Base-by-base conservation (phyloP, 805 yeast species). In the Candida suzukii region DNA sequence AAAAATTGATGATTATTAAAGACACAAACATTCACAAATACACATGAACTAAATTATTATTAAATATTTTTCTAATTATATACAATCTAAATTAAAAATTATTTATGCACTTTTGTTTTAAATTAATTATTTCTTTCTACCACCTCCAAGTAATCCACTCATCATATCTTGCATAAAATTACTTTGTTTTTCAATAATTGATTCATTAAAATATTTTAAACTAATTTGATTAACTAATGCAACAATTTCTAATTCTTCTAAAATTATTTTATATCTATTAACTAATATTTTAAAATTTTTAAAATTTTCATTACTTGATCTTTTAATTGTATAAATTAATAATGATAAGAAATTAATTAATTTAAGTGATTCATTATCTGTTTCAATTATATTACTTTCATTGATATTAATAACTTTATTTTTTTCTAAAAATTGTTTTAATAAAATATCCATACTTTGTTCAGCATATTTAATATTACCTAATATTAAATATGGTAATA, bases 101-200 rank as follows among this genome's bases (percentile, higher is more conserved):
- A 27, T 27, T 27, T 27, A 27, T 27, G 12, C 30, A 32, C 35
- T 27, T 10, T 27, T 10, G 10, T 6, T 34, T 19, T 16, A 38
- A 28, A 17, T 29, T 21, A 24, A 22, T 10, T 25, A 30, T 31
- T 25, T 20, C 22, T 35, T 35, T 10, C 16, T 35, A 24, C 56
- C 51, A 16, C 78, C 74, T 25, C 75, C 74, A 37, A 81, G 58
- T 32, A 83, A 60, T 22, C 83, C 80, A 18, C 83, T 75, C 95
- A 93, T 86, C 70, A 91, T 67, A 50, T 78, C 81, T 59, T 78
- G 83, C 48, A 84, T 58, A 52, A 80, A 60, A 53, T 82, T 81
- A 2, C 63, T 63, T 46, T 73, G 79, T 40, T 69, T 71, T 39
- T 67, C 75, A 14, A 76, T 69, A 16, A 60, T 48, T 10, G 58